phyloP scores from a whole-genome alignment of 441 rosid species.

The Euphorbia neoarborescens region DNA sequence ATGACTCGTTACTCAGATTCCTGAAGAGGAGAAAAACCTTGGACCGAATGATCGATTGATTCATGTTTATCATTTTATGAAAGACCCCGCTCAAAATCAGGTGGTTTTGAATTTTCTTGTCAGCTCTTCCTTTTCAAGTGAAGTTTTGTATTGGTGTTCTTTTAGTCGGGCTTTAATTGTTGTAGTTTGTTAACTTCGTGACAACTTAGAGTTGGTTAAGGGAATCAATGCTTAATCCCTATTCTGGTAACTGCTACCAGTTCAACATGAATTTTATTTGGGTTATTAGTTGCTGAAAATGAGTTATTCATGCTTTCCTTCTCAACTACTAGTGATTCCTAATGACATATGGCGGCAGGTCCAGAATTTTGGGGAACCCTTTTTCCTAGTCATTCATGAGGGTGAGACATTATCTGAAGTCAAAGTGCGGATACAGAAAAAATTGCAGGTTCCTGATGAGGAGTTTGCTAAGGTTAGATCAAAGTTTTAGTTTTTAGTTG shows the following conservation, averaged over 20 bases:
- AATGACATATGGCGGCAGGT: slow-evolving; percentile 49
- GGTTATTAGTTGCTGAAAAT: background rate
- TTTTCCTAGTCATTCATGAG: slow-evolving; percentile 87
- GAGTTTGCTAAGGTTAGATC: slow-evolving; percentile 62
- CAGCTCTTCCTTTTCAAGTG: background rate
- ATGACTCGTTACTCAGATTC: slow-evolving; percentile 46
- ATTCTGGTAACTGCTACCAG: background rate
- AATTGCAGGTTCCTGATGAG: slow-evolving; percentile 81
- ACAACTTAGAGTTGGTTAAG: background rate
- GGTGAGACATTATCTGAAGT: slow-evolving; percentile 80
- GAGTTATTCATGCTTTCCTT: background rate
- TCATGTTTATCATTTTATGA: slow-evolving; percentile 83
- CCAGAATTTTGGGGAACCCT: slow-evolving; percentile 95
- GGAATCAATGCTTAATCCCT: background rate
- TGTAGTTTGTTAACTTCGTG: background rate
- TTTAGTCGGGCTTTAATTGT: background rate
- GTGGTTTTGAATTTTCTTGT: slow-evolving; percentile 28
- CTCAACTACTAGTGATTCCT: background rate
- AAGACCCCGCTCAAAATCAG: slow-evolving; percentile 76
- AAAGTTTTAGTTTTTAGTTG: background rate
- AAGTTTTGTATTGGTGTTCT: background rate
- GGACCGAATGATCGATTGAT: slow-evolving; percentile 78
- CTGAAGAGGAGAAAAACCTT: slow-evolving; percentile 88
- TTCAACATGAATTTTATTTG: background rate
- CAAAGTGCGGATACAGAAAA: slow-evolving; percentile 69